Evolutionary conservation across 2,329 filamentous ascomycete genomes (phyloP), one percentile per base, ranked within the genome.

Genomic region (Drechslera avenae): DNA sequence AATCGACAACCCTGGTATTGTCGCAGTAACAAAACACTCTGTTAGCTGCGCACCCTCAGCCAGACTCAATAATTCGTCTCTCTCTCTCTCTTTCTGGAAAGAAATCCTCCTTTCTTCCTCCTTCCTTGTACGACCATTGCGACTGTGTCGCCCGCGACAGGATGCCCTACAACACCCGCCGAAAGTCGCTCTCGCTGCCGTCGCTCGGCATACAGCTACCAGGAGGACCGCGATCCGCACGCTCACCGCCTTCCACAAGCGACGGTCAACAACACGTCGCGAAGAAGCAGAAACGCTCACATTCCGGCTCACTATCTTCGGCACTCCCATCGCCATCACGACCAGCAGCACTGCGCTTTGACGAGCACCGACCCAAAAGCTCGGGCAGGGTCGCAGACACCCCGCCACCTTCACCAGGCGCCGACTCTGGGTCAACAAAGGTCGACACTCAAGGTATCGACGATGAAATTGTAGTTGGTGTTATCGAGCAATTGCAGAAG

Each of bases 81-180:
- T 46, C 52, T 39, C 52, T 45, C 36, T 61, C 48, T 57, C 48
- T 46, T 52, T 39, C 52, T 45, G 31, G 16, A 40, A 30, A 45
- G 35, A 12, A 42, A 26, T 5, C 46, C 39, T 46, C 39, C 41
- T 34, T 44, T 40, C 23, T 44, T 36, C 23, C 28, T 33, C 36
- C 16, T 35, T 16, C 28, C 48, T 31, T 45, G 49, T 50, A 51
- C 54, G 39, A 48, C 51, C 37, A 14, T 52, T 56, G 35, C 51
- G 48, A 48, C 56, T 40, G 40, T 48, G 28, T 47, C 50, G 48
- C 45, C 45, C 37, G 35, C 55, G 19, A 32, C 54, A 78, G 65
- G 68, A 96, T 96, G 91, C 89, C 88, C 71, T 97, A 97, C 82
- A 96, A 97, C 77, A 97, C 93, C 63, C 89, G 93, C 77, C 88